Conservation (phyloP, 768 basidiomycete species). For the Boletus vinaceobasis region DNA sequence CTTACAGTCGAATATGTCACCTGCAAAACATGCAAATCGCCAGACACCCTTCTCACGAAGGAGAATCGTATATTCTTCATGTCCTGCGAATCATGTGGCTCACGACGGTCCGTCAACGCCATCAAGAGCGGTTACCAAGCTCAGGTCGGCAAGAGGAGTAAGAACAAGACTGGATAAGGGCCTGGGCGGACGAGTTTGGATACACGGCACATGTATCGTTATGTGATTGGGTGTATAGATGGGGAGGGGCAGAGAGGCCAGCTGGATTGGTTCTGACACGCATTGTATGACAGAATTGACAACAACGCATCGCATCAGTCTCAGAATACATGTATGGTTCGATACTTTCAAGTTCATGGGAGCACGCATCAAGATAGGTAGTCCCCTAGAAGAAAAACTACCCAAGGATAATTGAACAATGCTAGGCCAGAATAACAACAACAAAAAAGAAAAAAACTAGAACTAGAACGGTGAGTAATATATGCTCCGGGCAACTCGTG, state of each 20-base stretch:
- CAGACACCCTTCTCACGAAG: constrained; percentile 93
- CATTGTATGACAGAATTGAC: constrained; percentile 11
- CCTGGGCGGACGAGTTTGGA: constrained; percentile 30
- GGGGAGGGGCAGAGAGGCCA: background rate
- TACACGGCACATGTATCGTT: background rate
- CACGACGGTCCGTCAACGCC: constrained; percentile 85
- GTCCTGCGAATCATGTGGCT: constrained; percentile 89
- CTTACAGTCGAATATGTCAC: constrained; percentile 91
- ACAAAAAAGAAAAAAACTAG: background rate
- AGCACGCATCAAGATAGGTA: constrained; percentile 8
- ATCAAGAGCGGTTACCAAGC: constrained; percentile 99
- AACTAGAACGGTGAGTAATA: constrained; percentile 17
- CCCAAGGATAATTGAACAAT: constrained; percentile 7
- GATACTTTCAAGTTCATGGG: constrained; percentile 1
- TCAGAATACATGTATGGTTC: constrained; percentile 22
- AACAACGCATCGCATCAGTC: constrained; percentile 19
- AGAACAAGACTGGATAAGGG: constrained; percentile 66
- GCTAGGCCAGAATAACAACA: background rate
- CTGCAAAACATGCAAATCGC: constrained; percentile 99
- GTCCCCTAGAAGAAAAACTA: background rate
- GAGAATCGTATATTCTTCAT: constrained; percentile 99
- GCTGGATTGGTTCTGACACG: constrained; percentile 4
- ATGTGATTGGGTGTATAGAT: constrained; percentile 1
- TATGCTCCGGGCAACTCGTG: constrained; percentile 5
- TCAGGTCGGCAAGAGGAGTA: constrained; percentile 85